Base-by-base conservation (phyloP, 768 basidiomycete genomes). In the Rhodotorula babjevae region DNA sequence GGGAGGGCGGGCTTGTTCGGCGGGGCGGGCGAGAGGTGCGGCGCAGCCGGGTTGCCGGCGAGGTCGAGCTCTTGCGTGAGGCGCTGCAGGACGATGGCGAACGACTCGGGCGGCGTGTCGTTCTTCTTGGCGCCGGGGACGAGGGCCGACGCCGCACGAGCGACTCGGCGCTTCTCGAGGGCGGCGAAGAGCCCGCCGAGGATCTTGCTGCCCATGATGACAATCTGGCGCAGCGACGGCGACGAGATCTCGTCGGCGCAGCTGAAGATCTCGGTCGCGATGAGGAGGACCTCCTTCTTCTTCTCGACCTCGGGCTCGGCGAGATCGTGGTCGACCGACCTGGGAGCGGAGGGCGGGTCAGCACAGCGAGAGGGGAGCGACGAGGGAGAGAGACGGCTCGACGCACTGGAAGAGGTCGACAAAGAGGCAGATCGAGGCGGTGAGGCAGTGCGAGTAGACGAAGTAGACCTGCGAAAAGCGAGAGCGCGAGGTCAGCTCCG, bases 391-490 rank as follows among this genome's bases (percentile, higher is more conserved):
- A n/a, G n/a, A n/a, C 36, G 36, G 36, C n/a, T n/a, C n/a, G 36
- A 44, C 60, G n/a, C 44, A 61, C 60, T 61, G 42, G 59, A 72
- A 76, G n/a, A 76, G 62, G 49, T 76, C 74, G 46, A 59, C 61
- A 29, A 76, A 76, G n/a, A 76, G 60, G 59, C 66, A 69, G n/a
- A 72, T 69, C 0, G 74, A 62, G 2, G 74, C 74, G 33, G 59
- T 61, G 4, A 75, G 65, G 29, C 55, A 58, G 53, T 75, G 70
- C 1, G 53, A 36, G 53, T 68, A 72, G 36, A 64, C 47, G 53
- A 72, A 72, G 67, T 63, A 72, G 25, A 63, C 64, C 71, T 72
- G 61, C 5, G 36, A 23, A 12, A 40, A 4, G 29, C 18, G 50
- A 18, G 21, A 25, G 2, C 27, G 18, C 18, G 2, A n/a, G 31